A percentile compares a stretch with the other conserved stretches of the same genome.
Evolutionary conservation across 225 moss, liverwort and hornwort species (phyloP).

Genomic region (Bryum argenteum): DNA sequence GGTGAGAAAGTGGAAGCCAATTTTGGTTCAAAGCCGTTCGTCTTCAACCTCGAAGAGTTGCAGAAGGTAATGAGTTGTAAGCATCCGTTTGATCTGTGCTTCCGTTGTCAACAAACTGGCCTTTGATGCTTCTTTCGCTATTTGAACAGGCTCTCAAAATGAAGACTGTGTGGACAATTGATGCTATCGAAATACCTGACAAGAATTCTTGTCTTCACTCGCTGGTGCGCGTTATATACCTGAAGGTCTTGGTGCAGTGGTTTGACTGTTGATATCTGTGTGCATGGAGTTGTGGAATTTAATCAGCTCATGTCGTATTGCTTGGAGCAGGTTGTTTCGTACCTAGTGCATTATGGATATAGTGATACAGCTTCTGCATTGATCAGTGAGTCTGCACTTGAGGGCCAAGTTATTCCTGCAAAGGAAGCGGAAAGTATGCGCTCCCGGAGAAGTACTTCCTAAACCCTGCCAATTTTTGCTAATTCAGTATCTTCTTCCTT

Average conservation of each 20-base stretch:
- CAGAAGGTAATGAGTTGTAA: conserved; percentile 29
- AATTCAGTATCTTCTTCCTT: background rate
- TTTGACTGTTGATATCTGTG: background rate
- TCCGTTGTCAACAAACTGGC: background rate
- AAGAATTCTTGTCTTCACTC: conserved; percentile 42
- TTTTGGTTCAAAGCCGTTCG: conserved; percentile 36
- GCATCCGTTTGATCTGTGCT: background rate
- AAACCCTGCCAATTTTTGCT: conserved; percentile 1
- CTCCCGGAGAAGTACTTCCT: conserved; percentile 39
- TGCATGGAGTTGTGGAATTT: conserved; percentile 4
- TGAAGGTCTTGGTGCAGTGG: conserved; percentile 3
- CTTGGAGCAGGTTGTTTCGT: conserved; percentile 42
- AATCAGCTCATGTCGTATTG: conserved; percentile 20
- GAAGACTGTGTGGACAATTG: conserved; percentile 42
- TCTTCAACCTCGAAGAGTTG: conserved; percentile 34
- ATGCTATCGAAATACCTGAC: conserved; percentile 44
- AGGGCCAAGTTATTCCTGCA: conserved; percentile 31
- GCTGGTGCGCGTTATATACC: conserved; percentile 25
- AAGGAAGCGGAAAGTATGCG: conserved; percentile 42
- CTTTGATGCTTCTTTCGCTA: conserved; percentile 5
- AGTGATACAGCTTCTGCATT: conserved; percentile 44
- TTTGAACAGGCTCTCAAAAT: conserved; percentile 36
- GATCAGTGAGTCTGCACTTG: conserved; percentile 45
- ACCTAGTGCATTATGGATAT: conserved; percentile 48
- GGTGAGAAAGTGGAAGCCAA: conserved; percentile 50